A percentile compares a stretch with the other conserved stretches of the same genome.
Evolutionary conservation across 768 basidiomycete genomes (phyloP).

Genomic region (Tephrocybe sp.): DNA sequence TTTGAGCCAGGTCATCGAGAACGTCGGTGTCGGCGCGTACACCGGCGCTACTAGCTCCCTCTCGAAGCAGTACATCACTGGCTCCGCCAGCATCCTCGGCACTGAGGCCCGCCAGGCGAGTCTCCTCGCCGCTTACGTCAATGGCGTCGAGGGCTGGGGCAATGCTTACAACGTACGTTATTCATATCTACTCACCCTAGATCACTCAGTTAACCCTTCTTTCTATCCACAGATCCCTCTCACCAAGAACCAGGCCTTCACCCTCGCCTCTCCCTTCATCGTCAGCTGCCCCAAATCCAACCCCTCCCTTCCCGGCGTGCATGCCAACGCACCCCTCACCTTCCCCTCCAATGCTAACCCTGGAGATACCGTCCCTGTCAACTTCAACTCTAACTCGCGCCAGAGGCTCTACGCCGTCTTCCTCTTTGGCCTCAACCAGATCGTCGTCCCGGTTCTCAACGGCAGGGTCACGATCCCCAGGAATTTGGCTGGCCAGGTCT

Average conservation of each 20-base stretch:
- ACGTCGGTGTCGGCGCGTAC: slow-evolving; percentile 15
- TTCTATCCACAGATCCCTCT: slow-evolving; percentile 26
- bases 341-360: slow-evolving; percentile 18
- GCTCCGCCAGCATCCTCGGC: slow-evolving; percentile 15
- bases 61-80: slow-evolving; percentile 11
- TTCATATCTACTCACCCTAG: background rate
- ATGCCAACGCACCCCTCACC: slow-evolving; percentile 48
- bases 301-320: slow-evolving; percentile 41
- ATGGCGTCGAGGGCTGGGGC: slow-evolving; percentile 15
- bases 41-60: slow-evolving; percentile 6
- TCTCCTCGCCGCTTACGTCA: slow-evolving; percentile 9
- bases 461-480: slow-evolving; percentile 10
- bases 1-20: slow-evolving; percentile 13
- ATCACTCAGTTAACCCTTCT: background rate
- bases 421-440: slow-evolving; percentile 9
- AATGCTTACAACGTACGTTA: slow-evolving; percentile 13
- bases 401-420: slow-evolving; percentile 10
- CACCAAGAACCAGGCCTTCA: slow-evolving; percentile 29
- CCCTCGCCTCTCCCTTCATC: slow-evolving; percentile 44
- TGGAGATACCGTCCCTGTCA: slow-evolving; percentile 8
- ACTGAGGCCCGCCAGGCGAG: slow-evolving; percentile 15
- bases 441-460: slow-evolving; percentile 8
- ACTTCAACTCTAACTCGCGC: background rate
- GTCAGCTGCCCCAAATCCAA: slow-evolving; percentile 49
- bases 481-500: slow-evolving; percentile 11